These are phyloP conservation scores for Pseudofabraea citricarpa DNA, from an alignment of 2,329 filamentous ascomycete species.

Conservation along the genomic window DNA sequence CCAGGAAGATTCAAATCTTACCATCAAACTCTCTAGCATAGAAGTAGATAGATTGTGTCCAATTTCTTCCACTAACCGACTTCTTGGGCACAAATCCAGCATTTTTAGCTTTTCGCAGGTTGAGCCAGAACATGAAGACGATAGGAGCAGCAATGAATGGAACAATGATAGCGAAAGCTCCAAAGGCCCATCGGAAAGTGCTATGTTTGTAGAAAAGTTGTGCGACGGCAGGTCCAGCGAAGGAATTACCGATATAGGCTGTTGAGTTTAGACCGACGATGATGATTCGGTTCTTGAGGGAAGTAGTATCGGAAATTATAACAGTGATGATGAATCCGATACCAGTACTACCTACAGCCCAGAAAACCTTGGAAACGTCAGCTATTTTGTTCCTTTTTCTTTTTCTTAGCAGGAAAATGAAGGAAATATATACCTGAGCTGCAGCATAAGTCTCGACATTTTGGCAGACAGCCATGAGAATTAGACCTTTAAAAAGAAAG, in stretches of 20 bases:
- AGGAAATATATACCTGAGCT: too few species aligned
- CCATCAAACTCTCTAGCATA: background rate
- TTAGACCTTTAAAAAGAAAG: slow-evolving; percentile 37
- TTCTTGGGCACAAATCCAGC: slow-evolving; percentile 36
- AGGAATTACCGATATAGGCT: slow-evolving; percentile 63
- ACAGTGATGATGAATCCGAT: slow-evolving; percentile 57
- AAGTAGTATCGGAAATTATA: slow-evolving; percentile 64
- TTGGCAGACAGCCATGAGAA: slow-evolving; percentile 62
- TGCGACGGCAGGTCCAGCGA: slow-evolving; percentile 54
- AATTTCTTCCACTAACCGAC: slow-evolving; percentile 24
- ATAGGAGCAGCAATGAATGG: slow-evolving; percentile 52
- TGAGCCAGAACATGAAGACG: slow-evolving; percentile 44
- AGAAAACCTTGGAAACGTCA: too few species aligned
- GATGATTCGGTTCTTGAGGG: slow-evolving; percentile 53
- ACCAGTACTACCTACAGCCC: slow-evolving; percentile 22
- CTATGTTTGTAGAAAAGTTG: slow-evolving; percentile 41
- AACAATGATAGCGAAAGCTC: slow-evolving; percentile 57
- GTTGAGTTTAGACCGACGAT: slow-evolving; percentile 53
- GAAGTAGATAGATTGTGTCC: slow-evolving; percentile 5
- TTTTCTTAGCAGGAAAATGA: too few species aligned
- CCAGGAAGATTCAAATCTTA: too few species aligned
- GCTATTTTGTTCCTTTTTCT: too few species aligned
- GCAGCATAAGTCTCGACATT: slow-evolving; percentile 58
- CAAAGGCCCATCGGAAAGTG: slow-evolving; percentile 60
- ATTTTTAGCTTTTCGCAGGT: slow-evolving; percentile 45